Evolutionary conservation across 169 alveolate genomes (phyloP).

Genomic region (Plasmodium vivax): DNA sequence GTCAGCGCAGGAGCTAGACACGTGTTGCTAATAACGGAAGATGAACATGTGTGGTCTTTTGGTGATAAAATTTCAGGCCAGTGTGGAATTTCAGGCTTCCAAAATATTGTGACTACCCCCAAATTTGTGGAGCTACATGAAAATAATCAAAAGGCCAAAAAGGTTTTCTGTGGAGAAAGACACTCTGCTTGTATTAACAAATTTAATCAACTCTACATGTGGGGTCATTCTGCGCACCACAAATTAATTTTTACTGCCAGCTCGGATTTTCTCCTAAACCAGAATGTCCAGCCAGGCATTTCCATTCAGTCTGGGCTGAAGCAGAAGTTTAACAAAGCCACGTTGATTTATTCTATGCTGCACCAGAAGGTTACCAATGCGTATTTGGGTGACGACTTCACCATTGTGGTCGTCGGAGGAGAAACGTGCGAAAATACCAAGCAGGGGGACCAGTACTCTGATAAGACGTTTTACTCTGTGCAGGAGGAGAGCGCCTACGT

Average conservation of each 20-base stretch:
- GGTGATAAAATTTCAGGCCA: conserved; percentile 89
- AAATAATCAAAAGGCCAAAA: conserved; percentile 76
- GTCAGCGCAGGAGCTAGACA: conserved; percentile 88
- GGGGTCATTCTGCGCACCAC: conserved; percentile 92
- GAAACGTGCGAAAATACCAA: conserved; percentile 17
- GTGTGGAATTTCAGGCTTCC: conserved; percentile 86
- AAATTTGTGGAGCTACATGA: conserved; percentile 77
- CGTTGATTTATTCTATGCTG: conserved; percentile 80
- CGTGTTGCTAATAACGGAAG: conserved; percentile 83
- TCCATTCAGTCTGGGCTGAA: conserved; percentile 86
- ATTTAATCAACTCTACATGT: conserved; percentile 85
- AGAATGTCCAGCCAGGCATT: conserved; percentile 88
- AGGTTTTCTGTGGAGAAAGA: conserved; percentile 84
- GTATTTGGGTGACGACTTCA: conserved; percentile 82
- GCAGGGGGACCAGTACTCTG: conserved; percentile 34
- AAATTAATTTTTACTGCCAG: conserved; percentile 87
- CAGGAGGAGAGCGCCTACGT: conserved; percentile 60
- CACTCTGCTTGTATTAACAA: conserved; percentile 86
- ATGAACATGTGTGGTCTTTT: conserved; percentile 82
- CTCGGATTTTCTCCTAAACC: conserved; percentile 81
- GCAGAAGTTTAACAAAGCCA: conserved; percentile 77
- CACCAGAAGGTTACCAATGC: conserved; percentile 84
- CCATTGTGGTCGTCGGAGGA: conserved; percentile 85
- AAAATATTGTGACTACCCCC: conserved; percentile 74
- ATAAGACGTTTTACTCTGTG: conserved; percentile 34